Percentiles rank a stretch among this genome's conserved stretches.
phyloP scores from a whole-genome alignment of 2,329 filamentous ascomycete species.

The Rhynchosporium secalis region DNA sequence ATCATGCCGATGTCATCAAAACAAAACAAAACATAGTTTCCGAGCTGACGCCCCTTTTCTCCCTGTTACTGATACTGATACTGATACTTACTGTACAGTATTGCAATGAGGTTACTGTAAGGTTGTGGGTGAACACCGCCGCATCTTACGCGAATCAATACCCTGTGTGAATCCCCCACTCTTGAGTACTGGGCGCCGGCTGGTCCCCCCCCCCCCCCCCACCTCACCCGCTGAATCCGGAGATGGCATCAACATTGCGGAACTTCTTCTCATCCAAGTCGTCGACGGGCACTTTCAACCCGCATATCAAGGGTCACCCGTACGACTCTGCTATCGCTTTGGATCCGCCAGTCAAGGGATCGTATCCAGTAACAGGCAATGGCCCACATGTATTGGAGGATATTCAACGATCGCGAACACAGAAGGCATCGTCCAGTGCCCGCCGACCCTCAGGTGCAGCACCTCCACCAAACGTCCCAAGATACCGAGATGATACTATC shows the following conservation, averaged over 20 bases:
- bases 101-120: constrained; percentile 3
- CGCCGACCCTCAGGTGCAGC: constrained; percentile 10
- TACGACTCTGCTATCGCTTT: constrained; percentile 44
- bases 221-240: not conserved
- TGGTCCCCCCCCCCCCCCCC: not conserved
- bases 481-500: constrained; percentile 20
- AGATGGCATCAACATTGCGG: constrained; percentile 23
- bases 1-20: constrained; percentile 5
- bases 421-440: constrained; percentile 37
- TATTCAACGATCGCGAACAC: constrained; percentile 37
- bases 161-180: constrained; percentile 14
- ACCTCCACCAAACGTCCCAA: constrained; percentile 24
- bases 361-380: constrained; percentile 46
- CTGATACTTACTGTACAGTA: too few relatives aligned
- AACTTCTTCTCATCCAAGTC: constrained; percentile 24
- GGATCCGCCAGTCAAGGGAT: constrained; percentile 44
- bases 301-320: constrained; percentile 41
- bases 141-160: constrained; percentile 7
- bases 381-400: constrained; percentile 43
- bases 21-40: not conserved
- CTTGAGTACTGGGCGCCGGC: constrained; percentile 5
- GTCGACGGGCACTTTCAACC: constrained; percentile 5
- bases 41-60: not conserved
- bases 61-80: too few relatives aligned
- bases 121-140: not conserved